Evolutionary conservation across 768 basidiomycete species (phyloP), one percentile per base, ranked within the genome.

Genomic region (Rhodotorula sphaerocarpa): DNA sequence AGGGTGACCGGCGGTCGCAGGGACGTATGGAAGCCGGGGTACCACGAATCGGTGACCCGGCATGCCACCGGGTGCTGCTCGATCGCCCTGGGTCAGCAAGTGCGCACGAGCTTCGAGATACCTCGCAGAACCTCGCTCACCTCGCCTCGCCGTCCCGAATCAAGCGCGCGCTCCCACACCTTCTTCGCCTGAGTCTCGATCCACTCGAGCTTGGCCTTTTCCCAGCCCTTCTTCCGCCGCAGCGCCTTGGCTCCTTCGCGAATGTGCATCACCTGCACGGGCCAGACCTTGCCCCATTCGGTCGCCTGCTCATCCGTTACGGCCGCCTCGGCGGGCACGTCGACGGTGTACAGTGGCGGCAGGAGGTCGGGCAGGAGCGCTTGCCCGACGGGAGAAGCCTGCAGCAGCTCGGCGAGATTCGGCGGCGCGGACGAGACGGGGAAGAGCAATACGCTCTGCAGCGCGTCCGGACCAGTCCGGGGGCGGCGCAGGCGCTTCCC

Each of bases 161-260:
- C 72, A 15, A 74, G 71, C 18, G 86, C 86, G 28, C 80, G 79
- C 33, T 75, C 71, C 30, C 84, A 74, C 12, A 85, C 79, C 9
- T 72, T 73, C 46, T 77, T 73, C 75, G 91, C 81, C 41, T 87
- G 86, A 18, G 83, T 78, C 70, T 80, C 79, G 3, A 90, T 86
- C 92, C 93, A 95, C 20, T 77, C 79, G 42, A 83, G 78, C 59
- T 82, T 82, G 0, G 48, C 60, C 20, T 63, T 6, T 58, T 63
- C 63, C 69, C 69, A 71, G 9, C 80, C 83, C 31, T 77, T 75
- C 6, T 84, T 81, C 87, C 90, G 89, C 10, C 77, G 76, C 63
- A 85, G 82, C 2, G 70, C 68, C 58, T 65, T 62, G 10, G 62
- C 50, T 21, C 74, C 75, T 28, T 75, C 72, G 30, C 70, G 75